Conservation (phyloP, 108 stramenopile species). For the Seminavis robusta region DNA sequence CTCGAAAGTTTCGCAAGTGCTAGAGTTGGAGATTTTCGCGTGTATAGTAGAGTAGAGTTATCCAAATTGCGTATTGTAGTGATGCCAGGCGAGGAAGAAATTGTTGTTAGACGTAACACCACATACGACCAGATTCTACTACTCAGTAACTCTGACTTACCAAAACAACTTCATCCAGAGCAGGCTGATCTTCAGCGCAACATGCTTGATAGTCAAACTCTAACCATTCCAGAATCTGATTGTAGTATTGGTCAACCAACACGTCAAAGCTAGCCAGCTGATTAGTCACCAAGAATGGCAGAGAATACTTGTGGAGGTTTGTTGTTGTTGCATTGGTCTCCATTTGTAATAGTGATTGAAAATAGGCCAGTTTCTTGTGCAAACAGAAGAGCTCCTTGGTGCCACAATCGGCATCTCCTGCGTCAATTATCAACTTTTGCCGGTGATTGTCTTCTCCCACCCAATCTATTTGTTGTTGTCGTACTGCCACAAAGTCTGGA, state of each 20-base stretch:
- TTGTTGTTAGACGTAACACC: not conserved
- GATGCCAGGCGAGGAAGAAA: not conserved
- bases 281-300: conserved; percentile 19
- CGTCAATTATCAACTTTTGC: not conserved
- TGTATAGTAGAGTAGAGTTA: not conserved
- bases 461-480: conserved; percentile 8
- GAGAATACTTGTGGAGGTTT: conserved; percentile 8
- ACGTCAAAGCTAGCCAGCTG: not conserved
- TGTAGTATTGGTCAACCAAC: conserved; percentile 20
- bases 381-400: not conserved
- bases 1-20: conserved; percentile 55
- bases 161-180: conserved; percentile 44
- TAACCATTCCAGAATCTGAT: conserved; percentile 20
- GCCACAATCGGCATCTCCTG: not conserved
- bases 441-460: not conserved
- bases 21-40: not conserved
- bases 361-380: conserved; percentile 1
- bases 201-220: conserved; percentile 23
- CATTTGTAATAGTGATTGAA: not conserved
- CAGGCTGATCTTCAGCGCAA: conserved; percentile 14
- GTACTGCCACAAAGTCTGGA: conserved; percentile 11
- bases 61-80: not conserved
- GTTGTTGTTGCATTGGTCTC: conserved; percentile 3
- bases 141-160: conserved; percentile 2
- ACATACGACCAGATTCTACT: not conserved